Conservation (phyloP, 371 early-diverging fungal genomes). For the Paraphysoderma sedebokerense region DNA sequence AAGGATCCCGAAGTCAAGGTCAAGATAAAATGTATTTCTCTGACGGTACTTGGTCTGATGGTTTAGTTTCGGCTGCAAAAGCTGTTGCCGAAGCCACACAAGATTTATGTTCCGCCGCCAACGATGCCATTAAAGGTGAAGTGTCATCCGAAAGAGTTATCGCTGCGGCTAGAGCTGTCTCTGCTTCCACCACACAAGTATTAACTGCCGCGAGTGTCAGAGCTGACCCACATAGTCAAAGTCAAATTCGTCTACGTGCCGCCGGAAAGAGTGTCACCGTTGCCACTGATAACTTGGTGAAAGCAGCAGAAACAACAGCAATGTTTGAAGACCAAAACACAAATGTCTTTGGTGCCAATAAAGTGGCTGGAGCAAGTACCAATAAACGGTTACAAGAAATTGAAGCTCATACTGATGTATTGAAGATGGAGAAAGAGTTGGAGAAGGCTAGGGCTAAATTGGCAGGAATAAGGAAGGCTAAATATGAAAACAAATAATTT, state of each 20-base stretch:
- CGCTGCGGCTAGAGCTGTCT: constrained; percentile 18
- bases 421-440: constrained; percentile 35
- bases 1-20: constrained; percentile 3
- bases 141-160: constrained; percentile 19
- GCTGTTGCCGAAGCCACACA: constrained; percentile 19
- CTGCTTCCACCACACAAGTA: constrained; percentile 23
- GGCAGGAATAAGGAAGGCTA: constrained; percentile 23
- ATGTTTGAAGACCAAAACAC: constrained; percentile 3
- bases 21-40: constrained; percentile 16
- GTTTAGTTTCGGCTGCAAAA: constrained; percentile 32
- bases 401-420: constrained; percentile 29
- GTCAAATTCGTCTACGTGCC: constrained; percentile 22
- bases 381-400: constrained; percentile 16
- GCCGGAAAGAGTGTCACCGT: constrained; percentile 25
- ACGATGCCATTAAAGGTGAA: constrained; percentile 18
- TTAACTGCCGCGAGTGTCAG: constrained; percentile 20
- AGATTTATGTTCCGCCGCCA: constrained; percentile 26
- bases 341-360: not conserved
- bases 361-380: not conserved
- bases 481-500: constrained; percentile 20
- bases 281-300: constrained; percentile 25
- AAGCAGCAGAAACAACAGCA: constrained; percentile 14
- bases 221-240: constrained; percentile 15
- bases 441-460: constrained; percentile 24
- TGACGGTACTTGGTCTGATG: constrained; percentile 37